Evolutionary conservation across 176 grass and related monocot species (phyloP).

Genomic region (Raddia guianensis): DNA sequence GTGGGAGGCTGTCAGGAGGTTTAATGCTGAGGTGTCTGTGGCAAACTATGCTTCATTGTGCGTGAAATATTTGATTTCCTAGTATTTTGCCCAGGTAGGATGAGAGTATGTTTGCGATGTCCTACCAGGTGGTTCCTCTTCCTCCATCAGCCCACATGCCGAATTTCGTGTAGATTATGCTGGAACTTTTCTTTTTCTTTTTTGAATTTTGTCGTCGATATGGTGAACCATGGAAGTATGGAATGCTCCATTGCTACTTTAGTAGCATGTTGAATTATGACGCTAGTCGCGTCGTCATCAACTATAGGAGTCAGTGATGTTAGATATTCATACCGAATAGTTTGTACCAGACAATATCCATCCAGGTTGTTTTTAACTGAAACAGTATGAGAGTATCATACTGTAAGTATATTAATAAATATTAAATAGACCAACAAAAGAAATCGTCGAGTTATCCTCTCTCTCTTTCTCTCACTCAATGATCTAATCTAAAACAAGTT

Average conservation of each 20-base stretch:
- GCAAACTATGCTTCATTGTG: constrained; percentile 4
- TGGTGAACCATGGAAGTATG: too few species aligned
- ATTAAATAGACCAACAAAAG: too few species aligned
- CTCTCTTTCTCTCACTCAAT: too few species aligned
- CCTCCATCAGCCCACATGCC: neutral
- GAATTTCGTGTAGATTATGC: neutral
- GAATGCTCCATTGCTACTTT: neutral
- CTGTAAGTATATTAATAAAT: too few species aligned
- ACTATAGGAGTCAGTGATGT: neutral
- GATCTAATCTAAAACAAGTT: too few species aligned
- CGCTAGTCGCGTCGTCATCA: neutral
- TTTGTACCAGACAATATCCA: neutral
- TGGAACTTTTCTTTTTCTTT: neutral
- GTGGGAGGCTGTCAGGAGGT: neutral
- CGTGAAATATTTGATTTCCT: neutral
- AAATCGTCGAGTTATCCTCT: too few species aligned
- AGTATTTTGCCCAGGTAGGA: constrained; percentile 6
- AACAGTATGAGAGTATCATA: too few species aligned
- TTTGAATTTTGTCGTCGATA: neutral
- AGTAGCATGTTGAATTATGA: neutral
- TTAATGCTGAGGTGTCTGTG: neutral
- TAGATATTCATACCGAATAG: neutral
- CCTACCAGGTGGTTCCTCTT: neutral
- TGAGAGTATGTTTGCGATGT: neutral
- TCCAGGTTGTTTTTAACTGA: neutral